A percentile compares a stretch with the other conserved stretches of the same genome.
Conservation (phyloP, 352 stramenopile species). For the Plasmopara viticola region DNA sequence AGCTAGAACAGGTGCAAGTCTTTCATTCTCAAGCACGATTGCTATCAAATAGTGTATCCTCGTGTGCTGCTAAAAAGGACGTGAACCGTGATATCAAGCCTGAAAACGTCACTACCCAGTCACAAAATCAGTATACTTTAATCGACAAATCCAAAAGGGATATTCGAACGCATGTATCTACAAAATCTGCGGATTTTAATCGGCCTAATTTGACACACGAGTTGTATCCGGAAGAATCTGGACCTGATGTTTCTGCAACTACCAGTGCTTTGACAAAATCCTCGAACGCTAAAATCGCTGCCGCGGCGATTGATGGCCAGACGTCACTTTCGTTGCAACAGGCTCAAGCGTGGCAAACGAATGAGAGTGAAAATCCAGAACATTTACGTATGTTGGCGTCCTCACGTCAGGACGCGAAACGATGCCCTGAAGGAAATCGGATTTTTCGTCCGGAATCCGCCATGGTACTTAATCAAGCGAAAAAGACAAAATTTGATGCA, state of each 20-base stretch:
- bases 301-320: constrained; percentile 11
- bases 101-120: neutral
- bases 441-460: constrained; percentile 17
- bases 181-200: too few species aligned
- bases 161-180: constrained; percentile 1
- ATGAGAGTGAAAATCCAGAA: constrained; percentile 10
- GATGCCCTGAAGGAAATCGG: constrained; percentile 10
- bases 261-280: constrained; percentile 30
- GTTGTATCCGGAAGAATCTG: too few species aligned
- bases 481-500: constrained; percentile 8
- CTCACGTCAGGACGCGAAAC: constrained; percentile 6
- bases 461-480: constrained; percentile 6
- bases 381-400: constrained; percentile 8
- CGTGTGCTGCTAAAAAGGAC: constrained; percentile 10
- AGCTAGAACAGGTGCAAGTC: constrained; percentile 29
- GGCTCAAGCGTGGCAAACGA: constrained; percentile 16
- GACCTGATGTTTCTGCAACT: constrained; percentile 13
- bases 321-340: constrained; percentile 6
- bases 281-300: constrained; percentile 38
- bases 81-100: neutral
- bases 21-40: constrained; percentile 16
- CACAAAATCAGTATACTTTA: neutral
- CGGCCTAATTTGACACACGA: too few species aligned
- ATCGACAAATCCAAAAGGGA: neutral
- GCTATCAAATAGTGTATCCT: constrained; percentile 17